Percentiles rank a stretch among this genome's conserved stretches.
Evolutionary conservation across 2,329 filamentous ascomycete species (phyloP).

Genomic region (Cytospora piceae): DNA sequence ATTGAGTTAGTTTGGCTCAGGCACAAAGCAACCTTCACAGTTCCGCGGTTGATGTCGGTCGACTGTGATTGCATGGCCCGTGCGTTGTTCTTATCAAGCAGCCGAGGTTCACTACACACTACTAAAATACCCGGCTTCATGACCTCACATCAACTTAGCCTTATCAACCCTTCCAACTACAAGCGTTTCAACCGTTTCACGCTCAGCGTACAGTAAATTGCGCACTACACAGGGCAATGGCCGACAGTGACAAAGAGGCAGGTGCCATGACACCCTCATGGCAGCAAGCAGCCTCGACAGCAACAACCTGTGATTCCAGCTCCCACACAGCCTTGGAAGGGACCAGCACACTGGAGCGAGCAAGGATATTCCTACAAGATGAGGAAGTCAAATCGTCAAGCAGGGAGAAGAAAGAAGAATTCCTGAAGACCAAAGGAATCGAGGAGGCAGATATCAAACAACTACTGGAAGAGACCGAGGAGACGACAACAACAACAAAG

Average conservation of each 20-base stretch:
- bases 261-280: slow-evolving; percentile 31
- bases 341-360: slow-evolving; percentile 60
- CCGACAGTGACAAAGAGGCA: slow-evolving; percentile 31
- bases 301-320: slow-evolving; percentile 5
- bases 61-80: slow-evolving; percentile 9
- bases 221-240: slow-evolving; percentile 31
- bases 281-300: slow-evolving; percentile 27
- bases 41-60: not conserved
- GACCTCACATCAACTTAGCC: slow-evolving; percentile 5
- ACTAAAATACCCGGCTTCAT: too few relatives aligned
- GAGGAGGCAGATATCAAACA: slow-evolving; percentile 67
- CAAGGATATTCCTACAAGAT: slow-evolving; percentile 75
- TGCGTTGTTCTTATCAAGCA: slow-evolving; percentile 10
- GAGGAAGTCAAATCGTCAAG: slow-evolving; percentile 71
- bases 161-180: not conserved
- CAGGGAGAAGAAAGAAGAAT: slow-evolving; percentile 73
- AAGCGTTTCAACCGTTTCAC: not conserved
- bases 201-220: not conserved
- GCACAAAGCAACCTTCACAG: not conserved
- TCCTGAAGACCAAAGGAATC: slow-evolving; percentile 78
- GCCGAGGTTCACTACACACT: slow-evolving; percentile 28
- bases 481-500: slow-evolving; percentile 25
- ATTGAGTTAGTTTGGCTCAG: too few relatives aligned
- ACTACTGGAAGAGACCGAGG: slow-evolving; percentile 53
- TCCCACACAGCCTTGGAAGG: slow-evolving; percentile 33